Base-by-base conservation (phyloP, 202 grass and related monocot species). In the Bolboschoenoplectus hybrid region DNA sequence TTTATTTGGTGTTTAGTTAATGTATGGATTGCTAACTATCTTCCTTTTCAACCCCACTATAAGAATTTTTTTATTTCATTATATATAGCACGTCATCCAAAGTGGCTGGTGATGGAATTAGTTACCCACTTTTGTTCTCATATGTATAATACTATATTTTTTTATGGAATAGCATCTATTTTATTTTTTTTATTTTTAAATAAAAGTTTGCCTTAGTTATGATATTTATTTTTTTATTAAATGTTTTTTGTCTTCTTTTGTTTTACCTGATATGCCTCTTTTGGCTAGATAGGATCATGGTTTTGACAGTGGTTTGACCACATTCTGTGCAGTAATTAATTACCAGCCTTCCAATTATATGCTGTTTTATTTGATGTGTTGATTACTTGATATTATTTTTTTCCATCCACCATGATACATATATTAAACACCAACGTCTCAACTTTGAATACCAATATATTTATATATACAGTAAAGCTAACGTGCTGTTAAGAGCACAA, bases 81-180 rank as follows among this genome's bases (percentile, higher is more conserved):
- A 40, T 41, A 70, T 17, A 45, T 57, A 78, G 74, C 12, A 35
- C 51, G 6, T 57, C 74, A 58, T 5, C 7, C 73, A 35, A 55
- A 53, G 73, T 52, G 63, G 13, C 16, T 34, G 26, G 10, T 69
- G 16, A 69, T 40, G 11, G 11, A 9, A 51, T 75, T 75, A 75
- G 71, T 75, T 52, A 52, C 71, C 71, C 46, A 75, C 71, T 75
- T 52, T 51, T 75, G 71, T 75, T 52, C n/a, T 50, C 4, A 75
- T 34, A 49, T 75, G 46, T 51, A 52, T 14, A 35, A 50, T 35
- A 76, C 32, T 74, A 74, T 6, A 55, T 2, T 36, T 35, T 67
- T 67, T 65, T 53, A 26, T 74, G 44, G 20, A 76, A 47, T 53
- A 55, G 26, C 49, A 76, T 52, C 34, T 57, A 26, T 57, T 55